Evolutionary conservation across 164 flowering plant genomes (phyloP), one percentile per base, ranked within the genome.

Genomic region (Vitis labrusca): DNA sequence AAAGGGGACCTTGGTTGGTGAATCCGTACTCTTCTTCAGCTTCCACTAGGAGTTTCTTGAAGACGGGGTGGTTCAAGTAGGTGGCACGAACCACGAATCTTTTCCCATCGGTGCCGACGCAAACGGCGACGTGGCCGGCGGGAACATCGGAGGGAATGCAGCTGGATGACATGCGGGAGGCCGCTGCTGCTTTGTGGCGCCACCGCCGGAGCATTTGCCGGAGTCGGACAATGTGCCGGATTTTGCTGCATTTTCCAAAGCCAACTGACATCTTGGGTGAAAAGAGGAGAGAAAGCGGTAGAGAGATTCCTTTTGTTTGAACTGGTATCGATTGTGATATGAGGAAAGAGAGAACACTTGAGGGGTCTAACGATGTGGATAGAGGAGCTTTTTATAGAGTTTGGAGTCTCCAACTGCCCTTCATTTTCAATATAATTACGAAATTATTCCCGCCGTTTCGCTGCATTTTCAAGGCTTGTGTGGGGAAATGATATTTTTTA

Each of bases 11-110:
- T 0, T 72, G 68, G 74, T 84, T 79, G 19, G 69, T 9, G 84
- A 89, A 91, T 8, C 98, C 97, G 77, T 79, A 93, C 80, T 89
- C 97, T 66, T 91, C 98, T 67, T 89, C 97, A 19, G 98, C 93
- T 59, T 84, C 84, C 9, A 73, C 69, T 27, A 93, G 81, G 0
- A 93, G 87, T n/a, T 78, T 83, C 83, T 74, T 70, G 83, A 93
- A 89, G 37, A 83, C 73, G 0, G 97, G 97, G 67, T 91, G 94
- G 88, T 93, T 93, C 75, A 93, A 81, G 81, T 93, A 79, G 49
- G 89, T 69, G 19, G 97, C 82, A 5, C 90, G 92, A 59, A 93
- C 86, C 19, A 93, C 90, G 76, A 88, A 93, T 55, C 94, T 72
- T 65, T 73, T 68, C 62, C 79, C 78, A n/a, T 74, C 81, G 51